Evolutionary conservation across 176 grass and related monocot species (phyloP).

Genomic region (Aechmea fasciata): DNA sequence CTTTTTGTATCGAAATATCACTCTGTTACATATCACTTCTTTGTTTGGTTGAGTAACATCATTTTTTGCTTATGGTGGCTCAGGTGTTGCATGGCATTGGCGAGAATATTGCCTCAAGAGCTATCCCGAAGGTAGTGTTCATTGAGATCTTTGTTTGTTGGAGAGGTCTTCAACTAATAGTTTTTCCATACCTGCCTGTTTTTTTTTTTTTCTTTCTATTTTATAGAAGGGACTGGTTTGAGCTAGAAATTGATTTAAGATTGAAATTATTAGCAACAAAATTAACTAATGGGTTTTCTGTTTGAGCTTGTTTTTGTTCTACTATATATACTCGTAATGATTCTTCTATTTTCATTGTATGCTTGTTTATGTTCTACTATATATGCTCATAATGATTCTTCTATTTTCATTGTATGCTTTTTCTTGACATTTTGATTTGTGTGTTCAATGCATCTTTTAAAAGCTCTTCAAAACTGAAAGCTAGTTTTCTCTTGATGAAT

Average conservation of each 20-base stretch:
- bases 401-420: neutral
- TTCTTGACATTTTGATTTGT: neutral
- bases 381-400: neutral
- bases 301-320: too few relatives aligned
- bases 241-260: too few relatives aligned
- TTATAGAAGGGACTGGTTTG: neutral
- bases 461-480: neutral
- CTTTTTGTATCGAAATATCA: neutral
- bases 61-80: constrained; percentile 21
- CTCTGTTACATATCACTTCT: neutral
- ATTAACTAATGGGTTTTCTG: too few relatives aligned
- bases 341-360: neutral
- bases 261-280: too few relatives aligned
- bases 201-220: neutral
- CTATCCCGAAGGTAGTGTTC: constrained; percentile 62
- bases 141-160: neutral
- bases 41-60: neutral
- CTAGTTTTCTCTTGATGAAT: constrained; percentile 13
- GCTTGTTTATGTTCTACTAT: neutral
- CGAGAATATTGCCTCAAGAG: constrained; percentile 73
- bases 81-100: constrained; percentile 80
- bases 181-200: neutral
- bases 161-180: neutral
- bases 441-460: too few relatives aligned
- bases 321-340: neutral